Evolutionary conservation across 306 rosid species (phyloP), one percentile per base, ranked within the genome.

Genomic region (Biancaea sappan): DNA sequence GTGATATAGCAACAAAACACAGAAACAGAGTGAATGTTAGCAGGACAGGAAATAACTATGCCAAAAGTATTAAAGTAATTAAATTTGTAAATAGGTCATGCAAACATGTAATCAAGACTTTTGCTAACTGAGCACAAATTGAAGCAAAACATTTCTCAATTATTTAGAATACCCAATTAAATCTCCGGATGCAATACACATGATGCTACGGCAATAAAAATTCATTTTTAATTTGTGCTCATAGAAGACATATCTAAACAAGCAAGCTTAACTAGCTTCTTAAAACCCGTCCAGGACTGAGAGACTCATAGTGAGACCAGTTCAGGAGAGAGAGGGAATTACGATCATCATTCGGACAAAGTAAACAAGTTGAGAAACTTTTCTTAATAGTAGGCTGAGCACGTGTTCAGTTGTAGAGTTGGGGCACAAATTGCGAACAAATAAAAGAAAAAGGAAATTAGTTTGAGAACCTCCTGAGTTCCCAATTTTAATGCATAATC

Each of bases 401-500:
- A 77, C 12, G 24, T 66, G 18, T 31, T 61, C 31, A 26, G 37
- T 25, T 59, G 24, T n/a, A 4, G 43, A 26, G 37, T 25, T 59
- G 24, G 34, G 10, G 43, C 25, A 31, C 66, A 31, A 32, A 21
- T 61, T 51, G n/a, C 9, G 11, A 28, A 48, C 66, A 52, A 63
- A 59, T 11, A 58, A 51, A 63, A 58, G 10, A 57, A 29, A 47
- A 64, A 3, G 12, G 31, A 22, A 60, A 24, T 53, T 25, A 35
- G 58, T 57, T 25, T 5, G 29, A 71, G 46, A 78, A 69, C 31
- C 35, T 2, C 71, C 41, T 31, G 52, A 26, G 19, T 71, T 78
- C 44, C 66, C 43, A 74, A 75, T 58, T 21, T 69, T 22, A 47
- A 60, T 34, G 66, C 66, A 82, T 35, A 69, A 69, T 52, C 60